These are phyloP conservation scores for Oryza punctata DNA, from an alignment of 176 grass and related monocot genomes.

Conservation along the genomic window DNA sequence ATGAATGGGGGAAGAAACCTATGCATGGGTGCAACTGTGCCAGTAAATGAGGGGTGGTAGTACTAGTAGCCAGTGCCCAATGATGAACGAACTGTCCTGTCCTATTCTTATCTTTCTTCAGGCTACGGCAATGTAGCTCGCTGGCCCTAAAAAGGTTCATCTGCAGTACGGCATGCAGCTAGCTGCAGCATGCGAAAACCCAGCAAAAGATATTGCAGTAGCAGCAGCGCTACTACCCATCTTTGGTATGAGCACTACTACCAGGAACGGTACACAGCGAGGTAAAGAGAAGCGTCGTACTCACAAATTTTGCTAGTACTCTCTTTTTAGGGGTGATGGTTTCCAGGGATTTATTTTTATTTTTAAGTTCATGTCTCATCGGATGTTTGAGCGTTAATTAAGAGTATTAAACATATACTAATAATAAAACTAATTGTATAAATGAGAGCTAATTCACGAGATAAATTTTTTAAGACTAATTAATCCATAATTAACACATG, in stretches of 20 bases:
- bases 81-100: not conserved
- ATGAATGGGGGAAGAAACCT: no score
- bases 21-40: not conserved
- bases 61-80: not conserved
- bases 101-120: not conserved
- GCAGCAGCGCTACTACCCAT: not conserved
- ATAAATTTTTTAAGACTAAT: no score
- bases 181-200: not conserved
- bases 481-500: no score
- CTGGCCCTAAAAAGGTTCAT: slow-evolving; percentile 17
- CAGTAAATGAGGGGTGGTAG: not conserved
- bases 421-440: no score
- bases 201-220: not conserved
- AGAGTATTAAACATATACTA: no score
- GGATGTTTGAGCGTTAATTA: no score
- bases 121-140: not conserved
- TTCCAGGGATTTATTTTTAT: no score
- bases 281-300: not conserved
- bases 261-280: not conserved
- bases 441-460: no score
- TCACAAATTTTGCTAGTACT: no score
- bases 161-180: not conserved
- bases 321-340: no score
- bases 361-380: no score
- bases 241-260: not conserved